Percentiles rank a stretch among this genome's conserved stretches.
phyloP scores from a whole-genome alignment of 768 basidiomycete genomes.

The Amanita inopinata region DNA sequence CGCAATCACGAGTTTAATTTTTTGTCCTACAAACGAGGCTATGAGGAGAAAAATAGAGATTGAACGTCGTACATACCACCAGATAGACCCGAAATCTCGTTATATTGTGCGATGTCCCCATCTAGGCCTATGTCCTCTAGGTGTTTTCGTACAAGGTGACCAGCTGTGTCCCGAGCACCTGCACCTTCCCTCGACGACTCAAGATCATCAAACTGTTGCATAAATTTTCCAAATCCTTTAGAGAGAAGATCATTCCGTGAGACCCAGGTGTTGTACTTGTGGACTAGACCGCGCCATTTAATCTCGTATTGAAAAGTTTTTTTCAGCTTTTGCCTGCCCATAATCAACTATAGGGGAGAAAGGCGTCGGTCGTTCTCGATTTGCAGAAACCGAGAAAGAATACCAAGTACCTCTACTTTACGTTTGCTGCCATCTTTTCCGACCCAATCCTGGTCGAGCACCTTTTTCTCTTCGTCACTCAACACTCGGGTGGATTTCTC shows the following conservation, averaged over 20 bases:
- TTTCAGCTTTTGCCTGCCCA: constrained; percentile 96
- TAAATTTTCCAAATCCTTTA: constrained; percentile 83
- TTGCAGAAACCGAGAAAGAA: too few species aligned
- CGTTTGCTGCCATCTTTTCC: constrained; percentile 87
- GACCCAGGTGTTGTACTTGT: constrained; percentile 87
- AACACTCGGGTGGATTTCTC: constrained; percentile 89
- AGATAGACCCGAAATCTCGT: constrained; percentile 89
- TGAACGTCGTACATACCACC: constrained; percentile 67
- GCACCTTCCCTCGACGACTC: constrained; percentile 95
- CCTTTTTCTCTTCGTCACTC: constrained; percentile 72
- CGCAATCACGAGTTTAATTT: constrained; percentile 92
- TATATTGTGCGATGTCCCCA: constrained; percentile 97
- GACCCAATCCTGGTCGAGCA: constrained; percentile 79
- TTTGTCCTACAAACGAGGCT: constrained; percentile 51
- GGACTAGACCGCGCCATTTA: constrained; percentile 77
- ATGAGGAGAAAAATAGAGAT: constrained; percentile 9
- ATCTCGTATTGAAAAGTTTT: constrained; percentile 92
- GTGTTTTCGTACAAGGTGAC: constrained; percentile 78
- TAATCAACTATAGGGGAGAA: constrained; percentile 50
- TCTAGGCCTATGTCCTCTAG: constrained; percentile 93
- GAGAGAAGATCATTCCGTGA: constrained; percentile 76
- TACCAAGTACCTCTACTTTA: constrained; percentile 64
- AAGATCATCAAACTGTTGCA: constrained; percentile 93
- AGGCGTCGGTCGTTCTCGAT: not conserved
- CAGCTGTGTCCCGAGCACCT: constrained; percentile 78